Conservation (phyloP, 2,329 filamentous ascomycete genomes). For the Curvularia spicifera region DNA sequence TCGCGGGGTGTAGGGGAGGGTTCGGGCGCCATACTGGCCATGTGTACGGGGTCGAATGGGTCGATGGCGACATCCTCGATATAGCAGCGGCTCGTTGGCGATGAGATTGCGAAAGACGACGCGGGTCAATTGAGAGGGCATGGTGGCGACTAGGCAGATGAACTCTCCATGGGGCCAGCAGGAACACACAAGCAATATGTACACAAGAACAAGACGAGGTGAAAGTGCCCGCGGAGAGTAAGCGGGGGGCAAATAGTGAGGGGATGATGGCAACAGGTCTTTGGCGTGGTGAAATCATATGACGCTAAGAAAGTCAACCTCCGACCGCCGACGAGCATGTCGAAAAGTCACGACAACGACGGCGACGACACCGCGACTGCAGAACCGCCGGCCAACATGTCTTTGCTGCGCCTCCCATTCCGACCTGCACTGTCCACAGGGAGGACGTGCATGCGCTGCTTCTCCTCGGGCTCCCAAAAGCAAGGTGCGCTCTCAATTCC, state of each 20-base stretch:
- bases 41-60: constrained; percentile 32
- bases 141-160: constrained; percentile 37
- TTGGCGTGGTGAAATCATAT: constrained; percentile 28
- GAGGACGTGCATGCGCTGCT: constrained; percentile 29
- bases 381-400: constrained; percentile 30
- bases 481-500: constrained; percentile 23
- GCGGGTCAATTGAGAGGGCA: constrained; percentile 67
- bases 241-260: constrained; percentile 7
- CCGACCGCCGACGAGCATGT: constrained; percentile 25
- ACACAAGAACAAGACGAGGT: constrained; percentile 25
- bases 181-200: constrained; percentile 15
- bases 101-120: constrained; percentile 65
- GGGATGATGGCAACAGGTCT: constrained; percentile 5
- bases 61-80: constrained; percentile 54
- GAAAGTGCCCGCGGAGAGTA: constrained; percentile 18
- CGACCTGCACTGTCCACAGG: constrained; percentile 16
- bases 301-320: constrained; percentile 24
- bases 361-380: constrained; percentile 1
- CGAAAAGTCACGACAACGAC: constrained; percentile 20
- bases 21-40: constrained; percentile 29
- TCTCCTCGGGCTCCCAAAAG: constrained; percentile 34
- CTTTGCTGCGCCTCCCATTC: constrained; percentile 24
- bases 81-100: constrained; percentile 57
- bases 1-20: constrained; percentile 45
- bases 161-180: constrained; percentile 22